Evolutionary conservation across 352 stramenopile species (phyloP).

Genomic region (Phytopythium delawarense): DNA sequence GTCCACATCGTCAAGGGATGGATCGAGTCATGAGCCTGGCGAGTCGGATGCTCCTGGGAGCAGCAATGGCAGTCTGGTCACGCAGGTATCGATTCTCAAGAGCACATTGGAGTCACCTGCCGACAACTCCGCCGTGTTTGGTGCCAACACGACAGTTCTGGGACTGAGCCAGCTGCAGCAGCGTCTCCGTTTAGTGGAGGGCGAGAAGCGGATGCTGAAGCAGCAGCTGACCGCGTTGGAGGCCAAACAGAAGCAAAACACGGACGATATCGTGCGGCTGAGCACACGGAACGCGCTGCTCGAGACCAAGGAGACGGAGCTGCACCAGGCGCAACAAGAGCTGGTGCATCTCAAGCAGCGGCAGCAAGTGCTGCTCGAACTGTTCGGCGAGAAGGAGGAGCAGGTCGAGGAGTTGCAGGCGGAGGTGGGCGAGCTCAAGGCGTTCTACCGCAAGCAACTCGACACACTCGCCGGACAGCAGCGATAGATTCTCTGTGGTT

Average conservation of each 20-base stretch:
- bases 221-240: conserved; percentile 64
- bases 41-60: conserved; percentile 1
- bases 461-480: conserved; percentile 51
- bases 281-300: conserved; percentile 72
- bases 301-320: conserved; percentile 48
- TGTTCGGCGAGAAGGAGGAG: conserved; percentile 86
- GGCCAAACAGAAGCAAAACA: conserved; percentile 59
- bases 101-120: conserved; percentile 39
- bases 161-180: conserved; percentile 74
- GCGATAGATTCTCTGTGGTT: conserved; percentile 8
- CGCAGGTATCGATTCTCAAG: conserved; percentile 60
- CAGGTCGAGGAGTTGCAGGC: conserved; percentile 79
- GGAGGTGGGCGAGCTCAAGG: conserved; percentile 74
- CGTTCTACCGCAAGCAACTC: conserved; percentile 74
- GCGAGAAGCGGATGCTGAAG: conserved; percentile 70
- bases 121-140: conserved; percentile 21
- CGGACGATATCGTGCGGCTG: conserved; percentile 69
- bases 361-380: conserved; percentile 77
- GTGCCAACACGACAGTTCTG: conserved; percentile 51
- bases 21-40: neutral
- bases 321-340: conserved; percentile 42
- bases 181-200: conserved; percentile 61
- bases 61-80: conserved; percentile 14
- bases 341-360: conserved; percentile 59
- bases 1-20: conserved; percentile 17